Conservation (phyloP, 2,329 filamentous ascomycete species). For the Colletotrichum sp. region DNA sequence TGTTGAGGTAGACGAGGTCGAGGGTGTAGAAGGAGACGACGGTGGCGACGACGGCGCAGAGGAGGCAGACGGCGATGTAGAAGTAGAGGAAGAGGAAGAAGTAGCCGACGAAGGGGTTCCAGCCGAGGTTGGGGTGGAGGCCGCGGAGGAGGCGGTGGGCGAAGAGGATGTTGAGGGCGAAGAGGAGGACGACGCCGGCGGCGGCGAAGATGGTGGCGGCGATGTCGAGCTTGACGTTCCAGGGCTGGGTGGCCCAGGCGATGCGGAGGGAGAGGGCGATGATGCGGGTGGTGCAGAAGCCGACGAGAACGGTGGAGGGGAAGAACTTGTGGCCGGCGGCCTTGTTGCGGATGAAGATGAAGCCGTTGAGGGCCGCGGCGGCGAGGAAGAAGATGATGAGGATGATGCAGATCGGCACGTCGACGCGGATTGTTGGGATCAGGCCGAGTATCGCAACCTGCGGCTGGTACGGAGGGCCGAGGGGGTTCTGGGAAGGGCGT, state of each 20-base stretch:
- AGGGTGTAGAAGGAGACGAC: constrained; percentile 74
- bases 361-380: constrained; percentile 63
- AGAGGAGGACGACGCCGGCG: constrained; percentile 77
- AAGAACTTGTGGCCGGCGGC: constrained; percentile 62
- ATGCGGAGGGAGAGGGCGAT: constrained; percentile 57
- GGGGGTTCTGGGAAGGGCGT: constrained; percentile 11
- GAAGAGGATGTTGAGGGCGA: constrained; percentile 80
- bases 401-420: constrained; percentile 69
- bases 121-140: constrained; percentile 73
- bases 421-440: constrained; percentile 59
- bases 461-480: constrained; percentile 43
- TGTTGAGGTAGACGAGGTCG: constrained; percentile 47
- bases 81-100: constrained; percentile 64
- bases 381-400: constrained; percentile 64
- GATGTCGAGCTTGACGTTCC: constrained; percentile 49
- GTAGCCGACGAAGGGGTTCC: constrained; percentile 59
- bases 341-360: constrained; percentile 57
- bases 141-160: constrained; percentile 77
- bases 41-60: constrained; percentile 69
- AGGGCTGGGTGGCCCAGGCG: constrained; percentile 53
- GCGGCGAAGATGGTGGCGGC: constrained; percentile 74
- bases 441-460: constrained; percentile 59
- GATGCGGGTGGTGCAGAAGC: constrained; percentile 62
- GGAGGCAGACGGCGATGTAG: constrained; percentile 62
- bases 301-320: constrained; percentile 62